Conservation (phyloP, 2,329 filamentous ascomycete genomes). For the Fusarium tuaranense region DNA sequence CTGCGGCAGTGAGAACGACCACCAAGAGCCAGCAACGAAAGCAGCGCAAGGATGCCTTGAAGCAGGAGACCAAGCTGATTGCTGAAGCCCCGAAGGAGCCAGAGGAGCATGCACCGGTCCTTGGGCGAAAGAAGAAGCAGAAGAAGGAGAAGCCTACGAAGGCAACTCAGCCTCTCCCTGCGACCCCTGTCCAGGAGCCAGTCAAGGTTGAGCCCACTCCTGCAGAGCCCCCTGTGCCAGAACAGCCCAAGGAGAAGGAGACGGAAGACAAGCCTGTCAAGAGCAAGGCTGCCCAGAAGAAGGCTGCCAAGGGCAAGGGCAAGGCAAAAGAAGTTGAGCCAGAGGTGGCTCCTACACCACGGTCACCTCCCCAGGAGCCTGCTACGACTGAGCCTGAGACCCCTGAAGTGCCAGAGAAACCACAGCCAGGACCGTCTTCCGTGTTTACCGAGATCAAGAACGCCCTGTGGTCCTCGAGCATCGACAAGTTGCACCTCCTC, state of each 20-base stretch:
- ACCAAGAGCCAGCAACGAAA: conserved; percentile 86
- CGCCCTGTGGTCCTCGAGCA: conserved; percentile 47
- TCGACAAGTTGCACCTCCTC: conserved; percentile 53
- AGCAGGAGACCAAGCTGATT: conserved; percentile 70
- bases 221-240: conserved; percentile 11
- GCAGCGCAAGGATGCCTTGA: conserved; percentile 75
- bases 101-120: conserved; percentile 75
- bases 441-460: conserved; percentile 53
- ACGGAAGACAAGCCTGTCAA: conserved; percentile 39
- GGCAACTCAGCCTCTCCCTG: conserved; percentile 19
- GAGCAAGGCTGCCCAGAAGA: conserved; percentile 48
- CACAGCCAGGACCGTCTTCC: conserved; percentile 47
- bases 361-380: conserved; percentile 32
- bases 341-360: conserved; percentile 31
- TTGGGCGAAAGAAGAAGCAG: conserved; percentile 86
- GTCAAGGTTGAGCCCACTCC: conserved; percentile 22
- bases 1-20: conserved; percentile 74
- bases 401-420: conserved; percentile 43
- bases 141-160: conserved; percentile 74
- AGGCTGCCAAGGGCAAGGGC: conserved; percentile 46
- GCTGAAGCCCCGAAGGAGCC: conserved; percentile 64
- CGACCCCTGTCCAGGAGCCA: conserved; percentile 21
- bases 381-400: conserved; percentile 28
- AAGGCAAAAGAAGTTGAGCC: conserved; percentile 44
- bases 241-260: conserved; percentile 19